Evolutionary conservation across 1,139 yeast species (phyloP).

Genomic region (Pichia sp.): DNA sequence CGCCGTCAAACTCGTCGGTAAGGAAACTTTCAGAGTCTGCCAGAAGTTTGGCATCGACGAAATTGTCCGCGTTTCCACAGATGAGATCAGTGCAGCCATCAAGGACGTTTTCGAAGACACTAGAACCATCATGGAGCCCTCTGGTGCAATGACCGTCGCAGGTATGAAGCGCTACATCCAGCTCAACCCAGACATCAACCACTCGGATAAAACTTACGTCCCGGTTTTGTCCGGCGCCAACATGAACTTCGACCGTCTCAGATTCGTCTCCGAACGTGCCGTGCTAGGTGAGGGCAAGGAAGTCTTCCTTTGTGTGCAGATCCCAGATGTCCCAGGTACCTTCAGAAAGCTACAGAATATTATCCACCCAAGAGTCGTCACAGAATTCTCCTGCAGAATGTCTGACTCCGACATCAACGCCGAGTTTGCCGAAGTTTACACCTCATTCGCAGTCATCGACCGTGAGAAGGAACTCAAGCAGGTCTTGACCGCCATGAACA

Average conservation of each 20-base stretch:
- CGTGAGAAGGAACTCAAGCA: conserved; percentile 51
- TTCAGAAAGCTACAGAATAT: conserved; percentile 70
- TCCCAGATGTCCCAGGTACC: conserved; percentile 91
- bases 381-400: conserved; percentile 85
- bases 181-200: conserved; percentile 64
- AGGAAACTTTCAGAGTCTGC: conserved; percentile 84
- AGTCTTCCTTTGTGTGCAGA: conserved; percentile 82
- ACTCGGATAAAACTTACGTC: conserved; percentile 67
- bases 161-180: conserved; percentile 82
- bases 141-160: conserved; percentile 95
- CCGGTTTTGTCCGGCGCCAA: conserved; percentile 94
- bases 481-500: conserved; percentile 40
- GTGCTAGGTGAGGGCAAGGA: conserved; percentile 97
- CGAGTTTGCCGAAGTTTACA: conserved; percentile 67
- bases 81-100: conserved; percentile 95
- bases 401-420: conserved; percentile 28
- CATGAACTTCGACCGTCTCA: conserved; percentile 92
- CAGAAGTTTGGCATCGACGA: conserved; percentile 73
- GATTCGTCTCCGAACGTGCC: conserved; percentile 98
- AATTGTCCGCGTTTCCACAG: conserved; percentile 81
- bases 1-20: conserved; percentile 89
- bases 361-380: conserved; percentile 80
- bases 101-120: conserved; percentile 96
- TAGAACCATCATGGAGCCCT: conserved; percentile 89
- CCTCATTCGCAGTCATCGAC: conserved; percentile 79